Percentiles rank a stretch among this genome's conserved stretches.
Evolutionary conservation across 768 basidiomycete genomes (phyloP).

Genomic region (Collybia sordida): DNA sequence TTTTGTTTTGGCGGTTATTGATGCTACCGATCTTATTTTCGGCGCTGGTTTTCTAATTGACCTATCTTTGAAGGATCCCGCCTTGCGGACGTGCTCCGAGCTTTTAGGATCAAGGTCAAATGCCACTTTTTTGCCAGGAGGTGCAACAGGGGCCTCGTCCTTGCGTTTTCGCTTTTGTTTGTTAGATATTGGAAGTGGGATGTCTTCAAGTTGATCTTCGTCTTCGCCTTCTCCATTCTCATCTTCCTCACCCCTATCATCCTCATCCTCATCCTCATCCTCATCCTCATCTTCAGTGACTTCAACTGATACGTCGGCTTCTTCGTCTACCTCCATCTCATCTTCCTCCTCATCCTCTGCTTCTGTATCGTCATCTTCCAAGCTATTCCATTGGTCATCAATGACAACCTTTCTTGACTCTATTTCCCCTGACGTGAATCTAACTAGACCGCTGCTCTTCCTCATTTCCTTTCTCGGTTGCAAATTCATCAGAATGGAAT

Average conservation of each 20-base stretch:
- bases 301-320: conserved; percentile 32
- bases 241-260: conserved; percentile 8
- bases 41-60: conserved; percentile 14
- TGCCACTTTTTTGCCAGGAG: conserved; percentile 52
- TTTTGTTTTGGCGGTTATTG: conserved; percentile 15
- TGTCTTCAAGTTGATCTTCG: conserved; percentile 38
- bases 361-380: conserved; percentile 34
- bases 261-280: conserved; percentile 31
- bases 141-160: conserved; percentile 23
- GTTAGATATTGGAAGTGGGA: conserved; percentile 25
- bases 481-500: conserved; percentile 44
- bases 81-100: conserved; percentile 16
- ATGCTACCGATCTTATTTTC: conserved; percentile 27
- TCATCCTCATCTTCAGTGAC: conserved; percentile 36
- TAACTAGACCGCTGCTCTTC: conserved; percentile 59
- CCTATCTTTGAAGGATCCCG: conserved; percentile 10
- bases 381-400: conserved; percentile 45
- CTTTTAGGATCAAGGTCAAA: conserved; percentile 37
- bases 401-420: conserved; percentile 38
- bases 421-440: conserved; percentile 32
- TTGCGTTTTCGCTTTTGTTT: conserved; percentile 50
- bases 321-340: conserved; percentile 34
- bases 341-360: conserved; percentile 25
- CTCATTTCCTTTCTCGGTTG: conserved; percentile 68
- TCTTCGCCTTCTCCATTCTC: conserved; percentile 29